Evolutionary conservation across 164 flowering plant genomes (phyloP).

Genomic region (Tinospora cordifolia): DNA sequence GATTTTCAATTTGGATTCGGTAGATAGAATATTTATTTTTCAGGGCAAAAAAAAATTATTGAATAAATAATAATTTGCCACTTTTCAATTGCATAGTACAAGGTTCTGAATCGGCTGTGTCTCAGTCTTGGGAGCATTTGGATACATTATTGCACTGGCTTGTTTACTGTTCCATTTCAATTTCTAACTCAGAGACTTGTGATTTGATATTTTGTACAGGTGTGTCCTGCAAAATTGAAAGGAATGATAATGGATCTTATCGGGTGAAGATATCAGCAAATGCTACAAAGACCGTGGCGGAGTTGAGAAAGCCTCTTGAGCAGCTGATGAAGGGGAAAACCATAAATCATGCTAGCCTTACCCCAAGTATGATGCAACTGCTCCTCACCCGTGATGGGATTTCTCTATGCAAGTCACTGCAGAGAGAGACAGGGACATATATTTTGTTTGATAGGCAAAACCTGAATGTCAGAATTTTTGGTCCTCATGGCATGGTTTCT

Average conservation of each 20-base stretch:
- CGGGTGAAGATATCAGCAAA: conserved; percentile 69
- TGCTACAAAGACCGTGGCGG: conserved; percentile 81
- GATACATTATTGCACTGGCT: not conserved
- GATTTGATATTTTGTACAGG: conserved; percentile 32
- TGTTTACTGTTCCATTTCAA: not conserved
- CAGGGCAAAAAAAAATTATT: too few relatives aligned
- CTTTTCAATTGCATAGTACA: too few relatives aligned
- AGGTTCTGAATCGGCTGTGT: not conserved
- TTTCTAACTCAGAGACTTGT: not conserved
- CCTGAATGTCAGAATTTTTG: conserved; percentile 49
- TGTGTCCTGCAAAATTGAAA: conserved; percentile 39
- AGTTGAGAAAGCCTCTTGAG: conserved; percentile 71
- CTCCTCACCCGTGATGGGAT: conserved; percentile 61
- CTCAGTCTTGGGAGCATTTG: not conserved
- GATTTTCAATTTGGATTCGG: too few relatives aligned
- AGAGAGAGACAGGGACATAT: conserved; percentile 55
- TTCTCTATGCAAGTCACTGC: conserved; percentile 43
- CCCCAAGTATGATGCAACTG: conserved; percentile 47
- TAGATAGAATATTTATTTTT: too few relatives aligned
- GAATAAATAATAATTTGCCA: too few relatives aligned
- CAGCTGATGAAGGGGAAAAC: conserved; percentile 67
- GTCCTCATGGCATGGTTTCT: conserved; percentile 37
- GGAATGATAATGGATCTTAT: conserved; percentile 58
- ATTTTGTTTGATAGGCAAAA: conserved; percentile 57
- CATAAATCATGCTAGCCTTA: conserved; percentile 46